Percentiles rank a stretch among this genome's conserved stretches.
These are phyloP conservation scores for Pleurotus salmoneostramineus DNA, from an alignment of 768 basidiomycete genomes.

Conservation along the genomic window DNA sequence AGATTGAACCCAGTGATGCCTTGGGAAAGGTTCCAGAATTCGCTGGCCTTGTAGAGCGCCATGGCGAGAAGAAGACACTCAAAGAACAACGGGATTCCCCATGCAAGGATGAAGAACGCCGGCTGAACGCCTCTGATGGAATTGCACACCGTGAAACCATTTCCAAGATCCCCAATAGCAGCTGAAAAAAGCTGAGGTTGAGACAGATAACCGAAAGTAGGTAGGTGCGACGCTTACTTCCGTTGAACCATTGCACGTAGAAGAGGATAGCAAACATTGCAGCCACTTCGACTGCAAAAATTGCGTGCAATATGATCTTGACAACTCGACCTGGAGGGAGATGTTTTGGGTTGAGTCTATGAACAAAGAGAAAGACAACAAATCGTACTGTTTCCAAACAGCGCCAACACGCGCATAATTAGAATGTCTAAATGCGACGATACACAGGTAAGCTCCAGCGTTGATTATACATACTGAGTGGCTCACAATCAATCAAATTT, in stretches of 20 bases:
- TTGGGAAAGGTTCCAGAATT: constrained; percentile 6
- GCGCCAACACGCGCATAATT: constrained; percentile 2
- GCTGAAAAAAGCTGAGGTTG: background rate
- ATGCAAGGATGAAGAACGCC: constrained; percentile 1
- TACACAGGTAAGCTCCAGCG: background rate
- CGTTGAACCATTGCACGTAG: constrained; percentile 2
- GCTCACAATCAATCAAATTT: constrained; percentile 6
- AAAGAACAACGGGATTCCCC: background rate
- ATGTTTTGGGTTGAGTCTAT: background rate
- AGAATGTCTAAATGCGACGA: background rate
- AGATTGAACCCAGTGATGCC: background rate
- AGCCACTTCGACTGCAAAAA: background rate
- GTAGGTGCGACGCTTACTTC: background rate
- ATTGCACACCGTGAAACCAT: background rate
- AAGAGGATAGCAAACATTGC: background rate
- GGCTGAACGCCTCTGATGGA: constrained; percentile 2
- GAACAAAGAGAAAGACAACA: background rate
- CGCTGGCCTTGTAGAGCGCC: constrained; percentile 4
- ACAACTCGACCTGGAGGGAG: background rate
- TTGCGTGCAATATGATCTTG: background rate
- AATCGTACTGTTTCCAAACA: background rate
- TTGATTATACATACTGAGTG: background rate
- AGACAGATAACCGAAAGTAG: no score
- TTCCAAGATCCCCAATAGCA: constrained; percentile 1
- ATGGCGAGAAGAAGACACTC: background rate